Base-by-base conservation (phyloP, 768 basidiomycete genomes). In the Tulasnella sp. region DNA sequence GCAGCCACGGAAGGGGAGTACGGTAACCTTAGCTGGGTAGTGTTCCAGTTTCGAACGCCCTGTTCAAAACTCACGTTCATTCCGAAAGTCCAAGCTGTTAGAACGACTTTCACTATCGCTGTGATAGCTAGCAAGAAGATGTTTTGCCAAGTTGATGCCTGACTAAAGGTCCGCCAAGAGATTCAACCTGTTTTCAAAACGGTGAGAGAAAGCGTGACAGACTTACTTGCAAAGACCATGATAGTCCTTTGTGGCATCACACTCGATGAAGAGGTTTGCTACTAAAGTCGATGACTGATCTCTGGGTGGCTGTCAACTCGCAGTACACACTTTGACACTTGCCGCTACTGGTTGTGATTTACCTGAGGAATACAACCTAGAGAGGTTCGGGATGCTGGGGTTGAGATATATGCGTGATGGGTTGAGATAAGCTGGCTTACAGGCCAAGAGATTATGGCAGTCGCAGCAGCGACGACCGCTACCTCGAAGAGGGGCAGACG, bases 161-260 rank as follows among this genome's bases (percentile, higher is more conserved):
- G 80, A 66, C 85, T 87, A 53, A 2, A 4, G 50, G 31, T n/a
- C n/a, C n/a, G n/a, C n/a, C n/a, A n/a, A n/a, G n/a, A n/a, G n/a
- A n/a, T n/a, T n/a, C n/a, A n/a, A n/a, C n/a, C n/a, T n/a, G n/a
- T n/a, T n/a, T n/a, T n/a, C n/a, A n/a, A n/a, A n/a, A n/a, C n/a
- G n/a, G n/a, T n/a, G n/a, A n/a, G n/a, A n/a, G n/a, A n/a, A n/a
- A n/a, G n/a, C n/a, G n/a, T n/a, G n/a, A n/a, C n/a, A n/a, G n/a
- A n/a, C 83, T 63, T 65, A 85, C 85, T 86, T 85, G 83, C 90
- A 93, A 30, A 92, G 73, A 2, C 84, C 85, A 63, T 84, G 84
- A 62, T 80, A 83, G 65, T 84, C 81, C 65, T 80, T 83, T 3
- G 71, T 70, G 8, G 82, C 71, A 66, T 85, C 82, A 66, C 91